Conservation (phyloP, 306 rosid genomes). For the Citrullus amarus region DNA sequence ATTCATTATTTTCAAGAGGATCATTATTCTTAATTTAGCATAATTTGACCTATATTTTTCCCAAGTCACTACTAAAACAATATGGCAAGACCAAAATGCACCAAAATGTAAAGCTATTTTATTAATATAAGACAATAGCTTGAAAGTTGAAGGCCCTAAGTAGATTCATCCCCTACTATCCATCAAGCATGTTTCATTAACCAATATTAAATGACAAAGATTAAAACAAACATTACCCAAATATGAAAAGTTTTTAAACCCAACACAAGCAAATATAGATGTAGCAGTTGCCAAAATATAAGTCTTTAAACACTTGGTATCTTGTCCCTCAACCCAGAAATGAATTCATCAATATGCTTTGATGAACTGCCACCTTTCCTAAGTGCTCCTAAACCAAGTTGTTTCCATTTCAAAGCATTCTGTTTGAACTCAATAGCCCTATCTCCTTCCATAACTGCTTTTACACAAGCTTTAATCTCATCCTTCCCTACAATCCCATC, state of each 20-base stretch:
- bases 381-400: slow-evolving; percentile 21
- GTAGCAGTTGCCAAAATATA: neutral
- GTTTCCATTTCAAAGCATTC: slow-evolving; percentile 34
- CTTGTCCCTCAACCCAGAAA: neutral
- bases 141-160: neutral
- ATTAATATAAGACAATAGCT: neutral
- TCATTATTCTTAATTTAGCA: too few relatives aligned
- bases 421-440: slow-evolving; percentile 19
- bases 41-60: too few relatives aligned
- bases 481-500: slow-evolving; percentile 28
- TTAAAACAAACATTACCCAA: neutral
- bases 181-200: neutral
- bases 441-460: slow-evolving; percentile 29
- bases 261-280: too few relatives aligned
- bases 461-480: slow-evolving; percentile 20
- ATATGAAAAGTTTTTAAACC: neutral
- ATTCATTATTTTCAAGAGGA: too few relatives aligned
- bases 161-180: neutral
- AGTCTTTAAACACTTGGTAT: neutral
- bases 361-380: slow-evolving; percentile 26
- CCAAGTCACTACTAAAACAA: too few relatives aligned
- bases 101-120: neutral
- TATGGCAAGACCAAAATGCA: too few relatives aligned
- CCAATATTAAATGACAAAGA: neutral
- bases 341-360: slow-evolving; percentile 18